A percentile compares a stretch with the other conserved stretches of the same genome.
These are phyloP conservation scores for Penicillium glabrum DNA, from an alignment of 2,329 filamentous ascomycete species.

Conservation along the genomic window DNA sequence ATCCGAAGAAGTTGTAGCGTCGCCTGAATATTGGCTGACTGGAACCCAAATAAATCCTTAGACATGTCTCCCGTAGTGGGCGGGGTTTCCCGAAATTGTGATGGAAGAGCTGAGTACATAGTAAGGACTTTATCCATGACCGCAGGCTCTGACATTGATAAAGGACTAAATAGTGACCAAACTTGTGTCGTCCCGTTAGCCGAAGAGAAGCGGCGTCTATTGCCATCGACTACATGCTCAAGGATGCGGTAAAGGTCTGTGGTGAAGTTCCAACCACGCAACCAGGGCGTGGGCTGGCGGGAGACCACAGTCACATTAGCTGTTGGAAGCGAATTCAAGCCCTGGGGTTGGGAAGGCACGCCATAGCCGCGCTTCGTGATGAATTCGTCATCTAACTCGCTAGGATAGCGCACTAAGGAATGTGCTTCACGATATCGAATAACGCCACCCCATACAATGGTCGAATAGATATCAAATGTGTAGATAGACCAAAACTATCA, in stretches of 20 bases:
- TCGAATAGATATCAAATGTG: constrained; percentile 55
- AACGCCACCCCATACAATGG: constrained; percentile 53
- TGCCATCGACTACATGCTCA: constrained; percentile 48
- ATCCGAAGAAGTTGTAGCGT: constrained; percentile 52
- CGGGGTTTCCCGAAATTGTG: constrained; percentile 24
- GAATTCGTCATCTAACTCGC: constrained; percentile 50
- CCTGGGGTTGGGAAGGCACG: constrained; percentile 17
- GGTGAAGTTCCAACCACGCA: constrained; percentile 59
- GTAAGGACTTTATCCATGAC: constrained; percentile 26
- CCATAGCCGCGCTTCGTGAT: constrained; percentile 35
- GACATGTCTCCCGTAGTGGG: constrained; percentile 30
- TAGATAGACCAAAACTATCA: constrained; percentile 58
- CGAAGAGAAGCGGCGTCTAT: constrained; percentile 20
- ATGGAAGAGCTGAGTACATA: constrained; percentile 24
- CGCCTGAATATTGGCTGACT: constrained; percentile 53
- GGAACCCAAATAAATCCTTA: constrained; percentile 48
- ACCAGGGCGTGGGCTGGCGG: constrained; percentile 41
- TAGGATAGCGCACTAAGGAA: constrained; percentile 50
- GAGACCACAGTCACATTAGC: constrained; percentile 12
- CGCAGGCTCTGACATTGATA: constrained; percentile 20
- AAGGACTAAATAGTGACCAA: constrained; percentile 23
- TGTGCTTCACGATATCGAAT: constrained; percentile 49
- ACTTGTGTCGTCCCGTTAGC: constrained; percentile 23
- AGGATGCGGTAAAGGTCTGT: constrained; percentile 58
- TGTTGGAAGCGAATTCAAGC: constrained; percentile 1